These are phyloP conservation scores for Apiospora rasikravindrae DNA, from an alignment of 2,329 filamentous ascomycete species.

Conservation along the genomic window DNA sequence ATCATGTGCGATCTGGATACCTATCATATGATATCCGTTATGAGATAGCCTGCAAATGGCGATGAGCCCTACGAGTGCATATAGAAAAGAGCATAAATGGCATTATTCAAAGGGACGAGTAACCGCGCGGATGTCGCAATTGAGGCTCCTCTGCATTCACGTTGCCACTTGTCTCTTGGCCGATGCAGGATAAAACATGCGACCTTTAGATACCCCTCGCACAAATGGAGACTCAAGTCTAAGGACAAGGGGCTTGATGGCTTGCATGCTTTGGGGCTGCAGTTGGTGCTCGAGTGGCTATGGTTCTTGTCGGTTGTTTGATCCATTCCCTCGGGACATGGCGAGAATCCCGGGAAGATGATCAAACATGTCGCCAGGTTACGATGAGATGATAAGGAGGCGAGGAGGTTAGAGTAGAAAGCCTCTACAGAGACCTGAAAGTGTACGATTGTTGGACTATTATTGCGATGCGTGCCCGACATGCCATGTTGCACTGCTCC, in stretches of 20 bases:
- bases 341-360: not conserved
- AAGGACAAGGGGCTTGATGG: not conserved
- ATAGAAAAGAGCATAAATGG: not conserved
- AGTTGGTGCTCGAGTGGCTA: not conserved
- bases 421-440: not conserved
- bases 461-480: not conserved
- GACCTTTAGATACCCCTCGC: not conserved
- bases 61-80: not conserved
- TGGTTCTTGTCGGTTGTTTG: not conserved
- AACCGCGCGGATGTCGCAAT: not conserved
- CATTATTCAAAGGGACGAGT: not conserved
- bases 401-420: not conserved
- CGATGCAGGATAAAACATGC: not conserved
- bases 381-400: not conserved
- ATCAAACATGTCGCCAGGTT: not conserved
- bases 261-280: not conserved
- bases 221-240: no score
- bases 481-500: not conserved
- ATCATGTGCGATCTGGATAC: not conserved
- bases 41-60: not conserved
- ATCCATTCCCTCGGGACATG: constrained; percentile 2
- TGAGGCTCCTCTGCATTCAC: not conserved
- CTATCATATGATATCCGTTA: not conserved
- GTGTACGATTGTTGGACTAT: not conserved
- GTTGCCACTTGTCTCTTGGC: not conserved